These are phyloP conservation scores for Epichloe baconii DNA, from an alignment of 2,329 filamentous ascomycete species.

Conservation along the genomic window DNA sequence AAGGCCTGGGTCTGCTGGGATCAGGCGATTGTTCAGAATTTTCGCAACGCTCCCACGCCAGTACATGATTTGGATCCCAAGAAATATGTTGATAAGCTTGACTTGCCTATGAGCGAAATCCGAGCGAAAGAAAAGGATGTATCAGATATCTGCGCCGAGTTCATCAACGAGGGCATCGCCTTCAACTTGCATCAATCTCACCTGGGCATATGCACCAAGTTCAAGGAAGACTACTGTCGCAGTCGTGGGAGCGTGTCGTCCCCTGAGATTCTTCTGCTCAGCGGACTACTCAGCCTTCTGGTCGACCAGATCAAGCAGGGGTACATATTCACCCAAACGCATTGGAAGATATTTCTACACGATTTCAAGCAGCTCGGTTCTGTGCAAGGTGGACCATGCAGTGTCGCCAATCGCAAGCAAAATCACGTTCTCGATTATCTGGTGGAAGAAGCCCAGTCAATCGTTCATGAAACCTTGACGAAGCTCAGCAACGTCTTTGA, in stretches of 20 bases:
- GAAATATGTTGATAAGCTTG: constrained; percentile 18
- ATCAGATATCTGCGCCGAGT: constrained; percentile 20
- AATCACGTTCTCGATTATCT: background rate
- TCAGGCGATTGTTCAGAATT: constrained; percentile 48
- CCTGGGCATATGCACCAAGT: constrained; percentile 51
- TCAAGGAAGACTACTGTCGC: constrained; percentile 52
- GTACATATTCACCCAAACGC: constrained; percentile 29
- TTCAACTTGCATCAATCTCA: constrained; percentile 45
- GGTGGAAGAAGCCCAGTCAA: background rate
- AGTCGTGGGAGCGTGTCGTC: constrained; percentile 36
- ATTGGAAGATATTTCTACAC: constrained; percentile 26
- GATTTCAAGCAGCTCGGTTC: constrained; percentile 7
- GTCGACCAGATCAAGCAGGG: constrained; percentile 48
- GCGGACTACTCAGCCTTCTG: constrained; percentile 37
- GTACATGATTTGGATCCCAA: constrained; percentile 25
- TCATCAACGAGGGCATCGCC: constrained; percentile 39
- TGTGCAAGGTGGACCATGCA: too few species aligned
- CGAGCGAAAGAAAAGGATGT: background rate
- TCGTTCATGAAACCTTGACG: background rate
- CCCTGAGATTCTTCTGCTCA: constrained; percentile 32
- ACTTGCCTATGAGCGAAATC: background rate
- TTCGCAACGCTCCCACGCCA: constrained; percentile 39
- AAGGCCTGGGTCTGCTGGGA: constrained; percentile 71
- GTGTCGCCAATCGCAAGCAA: too few species aligned
- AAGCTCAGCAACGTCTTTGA: background rate